Conservation (phyloP, 2,329 filamentous ascomycete genomes). For the Arthrobotrys sinensis region DNA sequence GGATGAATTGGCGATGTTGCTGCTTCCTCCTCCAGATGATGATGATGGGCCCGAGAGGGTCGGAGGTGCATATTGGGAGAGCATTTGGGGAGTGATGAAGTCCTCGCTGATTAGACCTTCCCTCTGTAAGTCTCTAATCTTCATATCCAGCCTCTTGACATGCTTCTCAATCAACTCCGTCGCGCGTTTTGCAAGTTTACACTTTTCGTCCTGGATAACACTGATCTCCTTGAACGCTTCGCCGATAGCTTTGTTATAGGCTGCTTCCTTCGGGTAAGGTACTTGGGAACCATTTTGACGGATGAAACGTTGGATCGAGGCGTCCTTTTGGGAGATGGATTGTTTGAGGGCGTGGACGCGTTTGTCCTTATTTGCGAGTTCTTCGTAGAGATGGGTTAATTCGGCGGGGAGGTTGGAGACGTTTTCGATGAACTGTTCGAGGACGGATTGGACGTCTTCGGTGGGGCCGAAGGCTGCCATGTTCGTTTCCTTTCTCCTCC, state of each 20-base stretch:
- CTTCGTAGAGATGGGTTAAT: conserved; percentile 85
- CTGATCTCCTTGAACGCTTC: conserved; percentile 80
- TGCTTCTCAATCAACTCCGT: conserved; percentile 70
- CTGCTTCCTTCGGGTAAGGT: conserved; percentile 81
- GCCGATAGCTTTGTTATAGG: conserved; percentile 76
- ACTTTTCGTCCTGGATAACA: conserved; percentile 81
- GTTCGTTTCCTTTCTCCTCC: background rate
- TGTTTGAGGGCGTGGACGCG: conserved; percentile 79
- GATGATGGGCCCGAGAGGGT: conserved; percentile 14
- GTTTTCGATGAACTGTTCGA: conserved; percentile 65
- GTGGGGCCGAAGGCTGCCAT: conserved; percentile 53
- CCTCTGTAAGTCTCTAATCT: conserved; percentile 70
- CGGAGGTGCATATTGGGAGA: conserved; percentile 65
- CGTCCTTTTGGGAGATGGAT: conserved; percentile 80
- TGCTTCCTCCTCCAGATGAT: background rate
- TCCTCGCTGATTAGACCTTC: conserved; percentile 72
- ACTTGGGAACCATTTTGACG: conserved; percentile 81
- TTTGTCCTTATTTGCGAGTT: conserved; percentile 84
- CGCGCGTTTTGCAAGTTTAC: conserved; percentile 76
- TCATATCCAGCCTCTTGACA: conserved; percentile 72
- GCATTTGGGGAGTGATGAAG: conserved; percentile 70
- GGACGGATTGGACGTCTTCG: conserved; percentile 64
- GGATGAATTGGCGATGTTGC: background rate
- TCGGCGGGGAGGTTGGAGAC: conserved; percentile 81
- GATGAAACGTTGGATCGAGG: conserved; percentile 84